Conservation (phyloP, 805 yeast genomes). For the Metschnikowia hibisci region DNA sequence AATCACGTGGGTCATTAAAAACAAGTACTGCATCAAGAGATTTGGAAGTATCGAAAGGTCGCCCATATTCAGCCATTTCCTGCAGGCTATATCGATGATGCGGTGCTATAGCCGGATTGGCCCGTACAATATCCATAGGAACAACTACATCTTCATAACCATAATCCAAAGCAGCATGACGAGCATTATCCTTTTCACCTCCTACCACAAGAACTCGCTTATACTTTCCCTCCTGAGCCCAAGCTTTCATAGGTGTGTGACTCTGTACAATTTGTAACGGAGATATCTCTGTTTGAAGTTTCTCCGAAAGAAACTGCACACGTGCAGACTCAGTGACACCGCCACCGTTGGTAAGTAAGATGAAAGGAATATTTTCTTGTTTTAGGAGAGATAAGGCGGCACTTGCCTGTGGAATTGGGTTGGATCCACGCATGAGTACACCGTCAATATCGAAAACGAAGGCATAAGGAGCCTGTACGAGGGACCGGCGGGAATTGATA, state of each 20-base stretch:
- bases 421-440: constrained; percentile 71
- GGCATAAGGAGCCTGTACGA: constrained; percentile 17
- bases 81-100: constrained; percentile 52
- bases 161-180: constrained; percentile 67
- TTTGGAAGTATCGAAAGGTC: constrained; percentile 23
- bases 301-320: constrained; percentile 46
- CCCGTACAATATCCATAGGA: constrained; percentile 65
- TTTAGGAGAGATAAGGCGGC: constrained; percentile 56
- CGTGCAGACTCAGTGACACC: constrained; percentile 68
- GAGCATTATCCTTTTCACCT: constrained; percentile 66
- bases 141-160: constrained; percentile 75
- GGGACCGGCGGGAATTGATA: not conserved
- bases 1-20: constrained; percentile 85
- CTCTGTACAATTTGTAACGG: constrained; percentile 73
- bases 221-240: constrained; percentile 44
- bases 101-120: constrained; percentile 62
- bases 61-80: constrained; percentile 42
- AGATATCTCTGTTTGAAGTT: constrained; percentile 44
- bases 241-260: constrained; percentile 77
- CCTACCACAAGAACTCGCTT: constrained; percentile 77
- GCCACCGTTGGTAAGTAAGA: constrained; percentile 89
- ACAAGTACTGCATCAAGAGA: constrained; percentile 75
- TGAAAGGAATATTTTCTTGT: constrained; percentile 60
- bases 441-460: constrained; percentile 71
- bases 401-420: constrained; percentile 61